A percentile compares a stretch with the other conserved stretches of the same genome.
Evolutionary conservation across 1,284 basidiomycete genomes (phyloP).

Genomic region (Leccinum solheimii): DNA sequence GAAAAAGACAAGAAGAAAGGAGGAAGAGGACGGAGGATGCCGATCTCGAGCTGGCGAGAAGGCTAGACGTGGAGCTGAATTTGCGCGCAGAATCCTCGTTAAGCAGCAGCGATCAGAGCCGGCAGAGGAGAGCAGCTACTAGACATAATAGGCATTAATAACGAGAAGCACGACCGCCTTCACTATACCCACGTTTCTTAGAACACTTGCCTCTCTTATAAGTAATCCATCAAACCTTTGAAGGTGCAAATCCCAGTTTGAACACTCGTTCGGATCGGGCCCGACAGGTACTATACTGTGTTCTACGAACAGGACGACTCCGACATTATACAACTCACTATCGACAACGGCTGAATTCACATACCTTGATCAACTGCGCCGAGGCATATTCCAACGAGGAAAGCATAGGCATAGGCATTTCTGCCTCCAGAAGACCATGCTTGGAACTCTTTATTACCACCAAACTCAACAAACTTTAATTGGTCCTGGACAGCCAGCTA

Average conservation of each 20-base stretch:
- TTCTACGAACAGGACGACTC: constrained; percentile 5
- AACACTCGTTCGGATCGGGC: background rate
- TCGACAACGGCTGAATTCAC: background rate
- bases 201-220: background rate
- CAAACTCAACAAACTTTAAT: too few relatives aligned
- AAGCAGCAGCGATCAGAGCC: constrained; percentile 9
- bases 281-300: background rate
- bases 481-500: too few relatives aligned
- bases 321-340: background rate
- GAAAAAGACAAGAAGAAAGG: constrained; percentile 37
- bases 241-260: background rate
- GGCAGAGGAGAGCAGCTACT: constrained; percentile 1
- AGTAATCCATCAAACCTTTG: background rate
- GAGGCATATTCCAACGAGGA: constrained; percentile 5
- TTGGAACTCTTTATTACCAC: background rate
- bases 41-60: constrained; percentile 33
- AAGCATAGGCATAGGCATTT: background rate
- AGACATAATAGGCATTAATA: constrained; percentile 12
- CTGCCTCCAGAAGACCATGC: background rate
- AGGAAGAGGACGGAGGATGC: constrained; percentile 25
- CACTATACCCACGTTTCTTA: background rate
- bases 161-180: background rate
- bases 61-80: constrained; percentile 34
- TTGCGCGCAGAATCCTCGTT: constrained; percentile 9
- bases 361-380: background rate